phyloP scores from a whole-genome alignment of 345 rosid species.

The Reutealis trisperma region DNA sequence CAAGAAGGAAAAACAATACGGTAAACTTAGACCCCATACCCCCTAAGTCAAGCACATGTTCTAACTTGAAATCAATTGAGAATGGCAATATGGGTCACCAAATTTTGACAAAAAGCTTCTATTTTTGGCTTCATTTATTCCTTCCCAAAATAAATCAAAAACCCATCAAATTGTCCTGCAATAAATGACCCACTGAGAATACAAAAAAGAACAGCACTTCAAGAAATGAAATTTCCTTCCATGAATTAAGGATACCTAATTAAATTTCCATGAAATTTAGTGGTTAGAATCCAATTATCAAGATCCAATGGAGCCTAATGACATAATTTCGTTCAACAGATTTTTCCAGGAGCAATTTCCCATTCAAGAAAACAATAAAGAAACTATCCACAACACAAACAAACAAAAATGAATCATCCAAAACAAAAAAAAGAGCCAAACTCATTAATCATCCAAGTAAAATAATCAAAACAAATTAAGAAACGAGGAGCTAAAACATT shows the following conservation, averaged over 20 bases:
- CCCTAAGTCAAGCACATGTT: neutral
- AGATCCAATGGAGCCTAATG: slow-evolving; percentile 2
- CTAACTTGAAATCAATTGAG: neutral
- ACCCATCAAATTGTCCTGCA: neutral
- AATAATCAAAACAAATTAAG: neutral
- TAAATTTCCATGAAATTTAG: neutral
- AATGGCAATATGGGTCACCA: neutral
- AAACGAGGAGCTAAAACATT: neutral
- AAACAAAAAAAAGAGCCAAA: neutral
- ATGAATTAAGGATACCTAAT: neutral
- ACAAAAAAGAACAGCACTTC: neutral
- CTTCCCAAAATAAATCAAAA: neutral
- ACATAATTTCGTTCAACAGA: neutral
- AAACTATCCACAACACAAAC: neutral
- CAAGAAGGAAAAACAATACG: neutral
- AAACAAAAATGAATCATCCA: neutral
- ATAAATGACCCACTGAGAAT: neutral
- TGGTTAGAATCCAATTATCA: neutral
- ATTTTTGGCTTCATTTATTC: neutral
- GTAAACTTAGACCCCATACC: neutral
- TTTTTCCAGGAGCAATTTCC: neutral
- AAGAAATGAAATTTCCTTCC: neutral
- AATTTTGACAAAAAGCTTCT: neutral
- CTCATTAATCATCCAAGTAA: neutral
- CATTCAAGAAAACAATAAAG: neutral